A percentile compares a stretch with the other conserved stretches of the same genome.
phyloP scores from a whole-genome alignment of 2,329 filamentous ascomycete genomes.

The Teratosphaeria zuluensis region DNA sequence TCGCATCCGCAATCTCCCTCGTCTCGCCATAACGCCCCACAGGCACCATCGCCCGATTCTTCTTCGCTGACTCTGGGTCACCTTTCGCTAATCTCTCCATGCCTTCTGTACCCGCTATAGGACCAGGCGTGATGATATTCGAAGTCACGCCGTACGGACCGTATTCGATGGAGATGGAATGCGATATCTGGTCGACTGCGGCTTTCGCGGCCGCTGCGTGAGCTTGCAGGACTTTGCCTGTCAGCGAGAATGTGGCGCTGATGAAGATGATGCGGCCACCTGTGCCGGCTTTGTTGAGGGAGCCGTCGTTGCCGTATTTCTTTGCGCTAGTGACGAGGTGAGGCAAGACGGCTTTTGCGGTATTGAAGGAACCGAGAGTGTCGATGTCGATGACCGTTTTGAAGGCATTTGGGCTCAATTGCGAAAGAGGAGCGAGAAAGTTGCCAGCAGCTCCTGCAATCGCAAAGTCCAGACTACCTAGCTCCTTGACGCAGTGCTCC shows the following conservation, averaged over 20 bases:
- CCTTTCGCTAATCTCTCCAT: conserved; percentile 34
- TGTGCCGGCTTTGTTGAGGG: conserved; percentile 39
- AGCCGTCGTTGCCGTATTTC: conserved; percentile 51
- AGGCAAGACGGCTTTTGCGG: conserved; percentile 80
- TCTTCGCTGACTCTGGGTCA: conserved; percentile 20
- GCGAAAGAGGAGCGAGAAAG: conserved; percentile 77
- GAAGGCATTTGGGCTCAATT: conserved; percentile 81
- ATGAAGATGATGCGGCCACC: conserved; percentile 84
- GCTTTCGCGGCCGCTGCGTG: conserved; percentile 92
- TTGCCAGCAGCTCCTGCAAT: conserved; percentile 95
- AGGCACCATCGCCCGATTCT: conserved; percentile 46
- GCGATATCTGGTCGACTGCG: conserved; percentile 74
- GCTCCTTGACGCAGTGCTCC: conserved; percentile 67
- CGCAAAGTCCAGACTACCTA: conserved; percentile 84
- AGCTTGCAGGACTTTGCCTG: conserved; percentile 72
- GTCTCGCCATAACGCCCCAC: conserved; percentile 67
- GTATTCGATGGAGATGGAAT: conserved; percentile 75
- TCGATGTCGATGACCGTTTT: conserved; percentile 95
- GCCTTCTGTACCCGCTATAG: conserved; percentile 71
- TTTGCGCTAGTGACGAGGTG: conserved; percentile 67
- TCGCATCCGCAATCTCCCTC: conserved; percentile 86
- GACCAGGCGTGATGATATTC: conserved; percentile 82
- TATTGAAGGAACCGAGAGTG: conserved; percentile 87
- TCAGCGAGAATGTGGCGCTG: conserved; percentile 85
- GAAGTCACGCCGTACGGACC: conserved; percentile 77